phyloP scores from a whole-genome alignment of 2,329 filamentous ascomycete species.

The Phoma sp. region DNA sequence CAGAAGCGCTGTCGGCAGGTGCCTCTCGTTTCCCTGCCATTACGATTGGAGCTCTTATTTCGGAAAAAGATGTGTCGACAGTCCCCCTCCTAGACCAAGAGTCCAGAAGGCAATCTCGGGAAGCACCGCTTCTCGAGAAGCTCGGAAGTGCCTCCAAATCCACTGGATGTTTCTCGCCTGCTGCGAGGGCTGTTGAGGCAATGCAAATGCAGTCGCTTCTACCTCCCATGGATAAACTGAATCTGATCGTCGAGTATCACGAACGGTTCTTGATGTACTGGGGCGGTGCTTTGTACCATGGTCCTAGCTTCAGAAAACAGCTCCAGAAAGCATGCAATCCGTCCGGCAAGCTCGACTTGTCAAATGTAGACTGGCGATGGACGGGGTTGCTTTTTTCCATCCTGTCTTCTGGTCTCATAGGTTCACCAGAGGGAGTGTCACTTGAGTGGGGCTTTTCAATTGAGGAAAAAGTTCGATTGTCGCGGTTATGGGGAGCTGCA shows the following conservation, averaged over 20 bases:
- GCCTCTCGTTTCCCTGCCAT: slow-evolving; percentile 34
- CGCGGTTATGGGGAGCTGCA: slow-evolving; percentile 57
- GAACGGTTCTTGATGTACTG: slow-evolving; percentile 49
- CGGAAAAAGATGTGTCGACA: slow-evolving; percentile 31
- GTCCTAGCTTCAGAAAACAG: slow-evolving; percentile 48
- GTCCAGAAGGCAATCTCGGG: slow-evolving; percentile 23
- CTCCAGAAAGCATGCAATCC: slow-evolving; percentile 50
- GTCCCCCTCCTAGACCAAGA: slow-evolving; percentile 26
- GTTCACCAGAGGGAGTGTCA: slow-evolving; percentile 47
- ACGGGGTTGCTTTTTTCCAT: slow-evolving; percentile 54
- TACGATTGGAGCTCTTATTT: slow-evolving; percentile 33
- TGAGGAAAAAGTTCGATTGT: slow-evolving; percentile 52
- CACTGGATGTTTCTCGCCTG: slow-evolving; percentile 29
- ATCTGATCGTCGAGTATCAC: slow-evolving; percentile 50
- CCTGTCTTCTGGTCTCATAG: slow-evolving; percentile 54
- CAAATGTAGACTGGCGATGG: slow-evolving; percentile 48
- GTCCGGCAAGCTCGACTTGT: slow-evolving; percentile 50
- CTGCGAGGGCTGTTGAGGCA: slow-evolving; percentile 34
- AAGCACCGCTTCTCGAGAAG: slow-evolving; percentile 12
- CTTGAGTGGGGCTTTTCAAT: slow-evolving; percentile 55
- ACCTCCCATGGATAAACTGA: slow-evolving; percentile 34
- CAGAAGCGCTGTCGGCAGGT: slow-evolving; percentile 20
- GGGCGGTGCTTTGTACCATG: slow-evolving; percentile 51
- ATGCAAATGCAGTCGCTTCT: slow-evolving; percentile 50
- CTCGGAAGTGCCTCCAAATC: slow-evolving; percentile 3